Evolutionary conservation across 441 rosid genomes (phyloP), one percentile per base, ranked within the genome.

Genomic region (Iberis amara): DNA sequence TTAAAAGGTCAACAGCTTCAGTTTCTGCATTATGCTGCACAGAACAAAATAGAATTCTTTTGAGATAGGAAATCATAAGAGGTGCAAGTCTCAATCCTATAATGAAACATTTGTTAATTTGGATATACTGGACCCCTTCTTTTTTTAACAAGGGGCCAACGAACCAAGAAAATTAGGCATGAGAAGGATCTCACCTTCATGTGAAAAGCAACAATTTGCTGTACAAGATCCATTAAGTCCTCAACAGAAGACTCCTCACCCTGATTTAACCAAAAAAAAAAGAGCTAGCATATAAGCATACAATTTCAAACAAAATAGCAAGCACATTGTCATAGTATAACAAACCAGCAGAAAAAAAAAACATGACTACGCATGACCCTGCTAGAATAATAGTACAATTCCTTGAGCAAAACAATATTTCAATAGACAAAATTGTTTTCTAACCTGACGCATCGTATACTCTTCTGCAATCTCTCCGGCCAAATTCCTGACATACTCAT

Each of bases 21-120:
- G 99, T 91, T 77, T 92, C 99, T 43, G 99, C 97, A 75, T 92
- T 92, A 71, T 89, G 97, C 99, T 92, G 81, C 69, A 68, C 45
- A 13, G 47, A 49, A 38, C 39, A 56, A 50, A 50, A 44, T 6
- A 30, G 13, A 33, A 59, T 54, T 53, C 11, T 47, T 66, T 39
- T 52, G 46, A 31, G 9, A 28, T 15, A 55, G 33, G 43, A 43
- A 57, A 11, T 26, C 7, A n/a, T n/a, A 45, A 46, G 7, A 45
- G 47, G 61, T 46, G 45, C 42, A 43, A 30, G 27, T 18, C 21
- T 18, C 21, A 18, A 18, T 1, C 21, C 21, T 18, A 18, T n/a
- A n/a, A n/a, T n/a, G n/a, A n/a, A n/a, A n/a, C n/a, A n/a, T n/a
- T n/a, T n/a, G n/a, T n/a, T n/a, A n/a, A n/a, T n/a, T n/a, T n/a